These are phyloP conservation scores for Calonectria multiphialidica DNA, from an alignment of 2,329 filamentous ascomycete genomes.

Conservation along the genomic window DNA sequence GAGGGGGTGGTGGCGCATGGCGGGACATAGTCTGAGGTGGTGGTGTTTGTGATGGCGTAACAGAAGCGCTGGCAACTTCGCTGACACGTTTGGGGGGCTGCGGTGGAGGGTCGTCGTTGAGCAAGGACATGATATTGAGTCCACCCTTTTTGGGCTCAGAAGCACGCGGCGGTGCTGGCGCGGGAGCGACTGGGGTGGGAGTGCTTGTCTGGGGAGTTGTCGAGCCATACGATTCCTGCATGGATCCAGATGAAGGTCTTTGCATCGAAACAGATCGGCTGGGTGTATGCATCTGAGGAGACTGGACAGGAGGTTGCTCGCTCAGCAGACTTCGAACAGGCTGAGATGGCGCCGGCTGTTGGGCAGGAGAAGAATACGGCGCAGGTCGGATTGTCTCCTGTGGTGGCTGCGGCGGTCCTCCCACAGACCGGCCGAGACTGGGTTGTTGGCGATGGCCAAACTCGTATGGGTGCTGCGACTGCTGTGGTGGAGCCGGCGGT, in stretches of 20 bases:
- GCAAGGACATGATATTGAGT: slow-evolving; percentile 72
- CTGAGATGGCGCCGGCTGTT: slow-evolving; percentile 53
- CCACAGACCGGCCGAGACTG: slow-evolving; percentile 53
- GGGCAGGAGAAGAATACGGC: slow-evolving; percentile 44
- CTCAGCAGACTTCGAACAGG: slow-evolving; percentile 55
- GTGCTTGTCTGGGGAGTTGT: slow-evolving; percentile 44
- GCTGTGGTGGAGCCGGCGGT: background rate
- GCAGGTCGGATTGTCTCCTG: slow-evolving; percentile 59
- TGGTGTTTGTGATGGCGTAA: slow-evolving; percentile 62
- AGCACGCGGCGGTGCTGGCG: slow-evolving; percentile 54
- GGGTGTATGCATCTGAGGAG: slow-evolving; percentile 54
- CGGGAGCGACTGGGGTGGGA: slow-evolving; percentile 46
- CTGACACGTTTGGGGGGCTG: slow-evolving; percentile 64
- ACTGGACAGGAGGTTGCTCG: slow-evolving; percentile 52
- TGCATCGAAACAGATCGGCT: slow-evolving; percentile 54
- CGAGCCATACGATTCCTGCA: slow-evolving; percentile 46
- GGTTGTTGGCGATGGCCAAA: slow-evolving; percentile 55
- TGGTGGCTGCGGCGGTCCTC: slow-evolving; percentile 47
- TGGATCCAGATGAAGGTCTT: slow-evolving; percentile 46
- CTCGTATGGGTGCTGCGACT: slow-evolving; percentile 56
- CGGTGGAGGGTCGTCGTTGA: slow-evolving; percentile 69
- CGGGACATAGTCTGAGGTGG: slow-evolving; percentile 61
- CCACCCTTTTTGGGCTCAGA: slow-evolving; percentile 69
- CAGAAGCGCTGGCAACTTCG: slow-evolving; percentile 57
- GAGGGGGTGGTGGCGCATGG: slow-evolving; percentile 53